Evolutionary conservation across 192 early-diverging fungal genomes (phyloP).

Genomic region (Backusella westeae): DNA sequence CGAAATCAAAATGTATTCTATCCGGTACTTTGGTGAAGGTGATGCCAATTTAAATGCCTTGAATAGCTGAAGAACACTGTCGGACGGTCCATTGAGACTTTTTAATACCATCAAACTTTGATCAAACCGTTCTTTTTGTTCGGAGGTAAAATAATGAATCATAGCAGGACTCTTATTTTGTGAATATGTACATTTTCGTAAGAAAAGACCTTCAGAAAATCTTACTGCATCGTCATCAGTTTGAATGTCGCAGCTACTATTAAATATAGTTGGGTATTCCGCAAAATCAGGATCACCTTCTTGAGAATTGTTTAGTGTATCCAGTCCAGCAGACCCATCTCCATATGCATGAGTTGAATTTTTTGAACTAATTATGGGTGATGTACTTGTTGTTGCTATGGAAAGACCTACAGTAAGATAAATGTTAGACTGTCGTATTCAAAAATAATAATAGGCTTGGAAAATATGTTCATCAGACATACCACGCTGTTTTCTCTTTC

Average conservation of each 20-base stretch:
- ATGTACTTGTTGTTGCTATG: background rate
- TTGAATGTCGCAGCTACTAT: background rate
- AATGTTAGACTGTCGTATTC: background rate
- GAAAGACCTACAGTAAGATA: background rate
- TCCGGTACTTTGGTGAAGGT: background rate
- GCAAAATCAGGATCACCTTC: conserved; percentile 2
- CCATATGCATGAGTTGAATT: background rate
- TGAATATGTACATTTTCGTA: background rate
- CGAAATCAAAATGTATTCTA: background rate
- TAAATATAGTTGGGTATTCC: background rate
- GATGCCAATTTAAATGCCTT: background rate
- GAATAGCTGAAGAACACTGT: background rate
- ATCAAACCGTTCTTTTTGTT: background rate
- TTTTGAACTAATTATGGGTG: background rate
- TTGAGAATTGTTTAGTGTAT: background rate
- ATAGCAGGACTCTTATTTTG: background rate
- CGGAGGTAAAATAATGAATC: background rate
- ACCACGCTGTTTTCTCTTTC: background rate
- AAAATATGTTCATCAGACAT: background rate
- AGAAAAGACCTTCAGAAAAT: background rate
- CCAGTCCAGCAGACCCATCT: background rate
- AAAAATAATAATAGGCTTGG: background rate
- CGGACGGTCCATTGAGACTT: background rate
- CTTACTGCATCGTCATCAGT: background rate
- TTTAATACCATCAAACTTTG: background rate